A percentile compares a stretch with the other conserved stretches of the same genome.
Conservation (phyloP, 106 monocot genomes). For the Dendrobium catenatum region DNA sequence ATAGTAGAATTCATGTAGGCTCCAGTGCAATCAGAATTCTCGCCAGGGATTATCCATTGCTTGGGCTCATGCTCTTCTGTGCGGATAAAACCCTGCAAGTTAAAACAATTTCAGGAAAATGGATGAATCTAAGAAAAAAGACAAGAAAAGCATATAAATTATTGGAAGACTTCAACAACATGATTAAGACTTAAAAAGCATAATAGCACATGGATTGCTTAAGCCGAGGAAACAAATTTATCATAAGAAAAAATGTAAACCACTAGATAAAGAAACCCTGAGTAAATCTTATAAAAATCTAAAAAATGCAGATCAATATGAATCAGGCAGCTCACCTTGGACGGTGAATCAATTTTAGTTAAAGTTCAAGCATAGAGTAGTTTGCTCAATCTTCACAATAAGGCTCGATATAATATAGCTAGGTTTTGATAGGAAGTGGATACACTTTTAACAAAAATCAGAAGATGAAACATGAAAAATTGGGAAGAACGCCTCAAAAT, state of each 20-base stretch:
- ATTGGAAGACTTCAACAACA: background rate
- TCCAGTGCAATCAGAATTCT: background rate
- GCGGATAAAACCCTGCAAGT: conserved; percentile 51
- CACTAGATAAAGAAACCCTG: too few species aligned
- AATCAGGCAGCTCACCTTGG: background rate
- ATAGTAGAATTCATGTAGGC: conserved; percentile 3
- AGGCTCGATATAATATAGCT: too few species aligned
- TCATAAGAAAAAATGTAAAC: too few species aligned
- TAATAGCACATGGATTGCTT: background rate
- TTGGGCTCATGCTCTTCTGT: conserved; percentile 38
- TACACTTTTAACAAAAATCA: too few species aligned
- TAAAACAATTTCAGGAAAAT: background rate
- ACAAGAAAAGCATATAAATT: background rate
- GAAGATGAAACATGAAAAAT: too few species aligned
- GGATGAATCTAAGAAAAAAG: background rate
- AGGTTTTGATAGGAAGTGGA: too few species aligned
- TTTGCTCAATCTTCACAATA: background rate
- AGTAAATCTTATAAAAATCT: too few species aligned
- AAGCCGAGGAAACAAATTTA: background rate
- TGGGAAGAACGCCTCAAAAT: too few species aligned
- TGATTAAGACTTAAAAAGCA: background rate
- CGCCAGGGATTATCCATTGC: conserved; percentile 37
- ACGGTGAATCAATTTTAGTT: background rate
- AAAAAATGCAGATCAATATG: background rate
- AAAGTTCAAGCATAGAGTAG: too few species aligned